Conservation (phyloP, 2,329 filamentous ascomycete genomes). For the Calonectria naviculata region DNA sequence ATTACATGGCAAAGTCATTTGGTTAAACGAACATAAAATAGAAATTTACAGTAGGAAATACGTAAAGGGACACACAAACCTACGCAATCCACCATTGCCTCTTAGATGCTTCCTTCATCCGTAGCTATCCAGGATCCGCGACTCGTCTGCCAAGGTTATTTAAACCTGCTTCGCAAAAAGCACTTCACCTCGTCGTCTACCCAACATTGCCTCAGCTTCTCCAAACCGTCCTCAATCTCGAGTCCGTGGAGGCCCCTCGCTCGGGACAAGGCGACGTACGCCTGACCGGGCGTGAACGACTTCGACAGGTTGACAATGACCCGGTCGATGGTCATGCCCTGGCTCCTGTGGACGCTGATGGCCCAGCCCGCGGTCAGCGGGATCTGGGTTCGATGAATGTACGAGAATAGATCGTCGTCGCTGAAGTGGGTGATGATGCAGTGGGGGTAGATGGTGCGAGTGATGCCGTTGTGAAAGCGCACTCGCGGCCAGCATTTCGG, state of each 20-base stretch:
- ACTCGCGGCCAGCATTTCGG: slow-evolving; percentile 47
- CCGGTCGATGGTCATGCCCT: slow-evolving; percentile 71
- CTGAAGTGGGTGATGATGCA: slow-evolving; percentile 62
- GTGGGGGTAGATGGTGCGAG: slow-evolving; percentile 60
- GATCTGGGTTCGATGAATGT: slow-evolving; percentile 68
- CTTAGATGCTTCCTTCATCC: too few species aligned
- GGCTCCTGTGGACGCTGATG: slow-evolving; percentile 71
- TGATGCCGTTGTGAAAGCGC: slow-evolving; percentile 59
- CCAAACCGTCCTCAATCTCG: slow-evolving; percentile 17
- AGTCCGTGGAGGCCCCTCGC: slow-evolving; percentile 31
- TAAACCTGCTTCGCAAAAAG: background rate
- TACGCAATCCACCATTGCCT: too few species aligned
- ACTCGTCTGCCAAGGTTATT: background rate
- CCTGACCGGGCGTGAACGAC: slow-evolving; percentile 68
- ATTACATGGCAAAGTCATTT: too few species aligned
- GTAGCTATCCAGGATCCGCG: background rate
- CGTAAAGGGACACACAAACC: too few species aligned
- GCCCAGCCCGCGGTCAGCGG: slow-evolving; percentile 71
- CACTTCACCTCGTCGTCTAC: background rate
- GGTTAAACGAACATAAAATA: too few species aligned
- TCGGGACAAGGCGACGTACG: slow-evolving; percentile 60
- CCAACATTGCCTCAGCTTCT: background rate
- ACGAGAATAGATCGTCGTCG: slow-evolving; percentile 55
- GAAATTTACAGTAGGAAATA: too few species aligned
- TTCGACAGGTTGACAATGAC: slow-evolving; percentile 64